Base-by-base conservation (phyloP, 108 stramenopile species). In the Parmales sp. region DNA sequence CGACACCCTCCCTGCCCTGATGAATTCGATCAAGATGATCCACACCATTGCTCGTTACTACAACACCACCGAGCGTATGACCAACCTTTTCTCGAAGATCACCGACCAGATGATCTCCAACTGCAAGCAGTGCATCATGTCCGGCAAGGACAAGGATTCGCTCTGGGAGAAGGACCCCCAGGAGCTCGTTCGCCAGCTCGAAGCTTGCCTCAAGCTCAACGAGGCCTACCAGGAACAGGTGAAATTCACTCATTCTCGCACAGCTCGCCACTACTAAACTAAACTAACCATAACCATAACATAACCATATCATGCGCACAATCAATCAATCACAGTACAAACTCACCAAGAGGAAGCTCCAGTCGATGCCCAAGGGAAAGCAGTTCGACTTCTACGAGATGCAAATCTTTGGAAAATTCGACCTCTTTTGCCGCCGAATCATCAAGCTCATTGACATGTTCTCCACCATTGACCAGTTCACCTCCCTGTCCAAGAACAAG, bases 1-100 rank as follows among this genome's bases (percentile, higher is more conserved):
- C 50, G 90, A 93, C 82, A 83, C 89, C 18, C 80, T 93, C 19
- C 92, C 92, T 11, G 90, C 90, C 37, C 80, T 93, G 34, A 80
- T 91, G 70, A 92, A 92, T 76, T 85, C 83, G 45, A 88, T 93
- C 76, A 91, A 93, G 82, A 93, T 93, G 92, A 90, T 93, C 51
- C 88, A 90, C 72, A 86, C 88, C 48, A 93, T 93, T 66, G 82
- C 89, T 41, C 73, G 92, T 31, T 88, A 84, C 72, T 83, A 87
- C 76, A 83, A 82, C 60, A 85, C 83, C 25, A 75, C 74, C 46
- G 87, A 88, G 49, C 72, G 83, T 34, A 82, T 87, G 68, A 70
- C 79, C 9, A 85, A 73, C 25, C 84, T 93, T 38, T 85, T 93
- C 37, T 65, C 76, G 20, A 89, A 88, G 74, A 88, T 93, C 64